Conservation (phyloP, 768 basidiomycete genomes). For the Lactarius tabidus region DNA sequence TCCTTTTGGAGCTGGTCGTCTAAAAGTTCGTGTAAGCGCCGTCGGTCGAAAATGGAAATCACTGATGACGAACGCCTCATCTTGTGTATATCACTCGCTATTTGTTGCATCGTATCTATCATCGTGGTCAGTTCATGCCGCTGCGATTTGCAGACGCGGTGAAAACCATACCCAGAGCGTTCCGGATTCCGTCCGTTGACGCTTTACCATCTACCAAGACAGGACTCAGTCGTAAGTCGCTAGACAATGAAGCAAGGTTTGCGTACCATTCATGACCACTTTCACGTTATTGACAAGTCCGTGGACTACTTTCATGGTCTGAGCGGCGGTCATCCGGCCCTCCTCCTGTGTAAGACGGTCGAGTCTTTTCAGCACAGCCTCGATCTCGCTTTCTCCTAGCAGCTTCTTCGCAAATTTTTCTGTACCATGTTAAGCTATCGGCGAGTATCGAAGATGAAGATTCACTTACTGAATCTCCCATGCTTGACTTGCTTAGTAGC, state of each 20-base stretch:
- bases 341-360: conserved; percentile 1
- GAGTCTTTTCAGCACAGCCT: not conserved
- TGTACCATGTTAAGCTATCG: not conserved
- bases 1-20: not conserved
- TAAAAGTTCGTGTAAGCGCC: not conserved
- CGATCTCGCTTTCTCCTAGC: conserved; percentile 1
- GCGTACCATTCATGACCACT: too few relatives aligned
- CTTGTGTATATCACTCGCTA: not conserved
- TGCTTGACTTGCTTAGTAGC: conserved; percentile 3
- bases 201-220: not conserved
- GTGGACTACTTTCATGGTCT: conserved; percentile 1
- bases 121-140: not conserved
- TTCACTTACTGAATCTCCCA: not conserved
- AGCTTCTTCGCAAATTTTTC: conserved; percentile 3
- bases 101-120: too few relatives aligned
- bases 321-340: not conserved
- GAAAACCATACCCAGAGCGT: not conserved
- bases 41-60: not conserved
- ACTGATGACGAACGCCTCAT: not conserved
- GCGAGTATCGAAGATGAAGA: not conserved
- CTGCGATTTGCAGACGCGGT: not conserved
- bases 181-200: not conserved
- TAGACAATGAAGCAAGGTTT: not conserved
- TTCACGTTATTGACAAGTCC: too few relatives aligned
- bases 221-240: not conserved